phyloP scores from a whole-genome alignment of 2,329 filamentous ascomycete genomes.

The Xylariaceae sp. region DNA sequence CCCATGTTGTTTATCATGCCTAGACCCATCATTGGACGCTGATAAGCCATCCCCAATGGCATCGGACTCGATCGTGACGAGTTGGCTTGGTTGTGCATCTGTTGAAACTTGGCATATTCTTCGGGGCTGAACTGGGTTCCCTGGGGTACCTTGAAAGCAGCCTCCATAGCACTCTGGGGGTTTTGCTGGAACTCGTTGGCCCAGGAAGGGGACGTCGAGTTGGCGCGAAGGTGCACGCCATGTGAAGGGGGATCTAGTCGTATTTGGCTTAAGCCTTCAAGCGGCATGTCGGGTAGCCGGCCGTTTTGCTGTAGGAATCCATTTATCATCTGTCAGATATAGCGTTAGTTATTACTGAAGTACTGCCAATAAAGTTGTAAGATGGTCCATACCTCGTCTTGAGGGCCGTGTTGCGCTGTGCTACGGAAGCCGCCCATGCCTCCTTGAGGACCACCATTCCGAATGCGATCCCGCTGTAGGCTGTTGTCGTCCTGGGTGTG shows the following conservation, averaged over 20 bases:
- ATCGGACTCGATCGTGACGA: constrained; percentile 63
- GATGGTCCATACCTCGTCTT: constrained; percentile 67
- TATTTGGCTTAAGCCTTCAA: constrained; percentile 51
- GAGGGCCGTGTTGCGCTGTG: constrained; percentile 68
- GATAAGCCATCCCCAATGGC: constrained; percentile 55
- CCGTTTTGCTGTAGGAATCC: constrained; percentile 85
- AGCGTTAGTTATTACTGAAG: constrained; percentile 36
- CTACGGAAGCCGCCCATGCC: constrained; percentile 80
- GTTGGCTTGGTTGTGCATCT: constrained; percentile 65
- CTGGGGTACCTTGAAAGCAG: constrained; percentile 66
- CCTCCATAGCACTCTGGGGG: constrained; percentile 71
- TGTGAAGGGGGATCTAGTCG: constrained; percentile 56
- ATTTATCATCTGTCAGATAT: constrained; percentile 77
- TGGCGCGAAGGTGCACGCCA: constrained; percentile 58
- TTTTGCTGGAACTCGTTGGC: constrained; percentile 55
- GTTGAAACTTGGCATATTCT: constrained; percentile 88
- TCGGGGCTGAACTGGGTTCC: constrained; percentile 74
- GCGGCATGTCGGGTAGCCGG: constrained; percentile 60
- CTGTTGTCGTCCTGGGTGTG: constrained; percentile 96
- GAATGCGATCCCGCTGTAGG: constrained; percentile 86
- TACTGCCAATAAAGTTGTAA: neutral
- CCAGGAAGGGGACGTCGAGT: constrained; percentile 61
- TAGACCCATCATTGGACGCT: constrained; percentile 66
- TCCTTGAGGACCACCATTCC: constrained; percentile 73
- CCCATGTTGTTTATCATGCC: constrained; percentile 56